Evolutionary conservation across 2,329 filamentous ascomycete species (phyloP).

Genomic region (Aspergillus ochraceus): DNA sequence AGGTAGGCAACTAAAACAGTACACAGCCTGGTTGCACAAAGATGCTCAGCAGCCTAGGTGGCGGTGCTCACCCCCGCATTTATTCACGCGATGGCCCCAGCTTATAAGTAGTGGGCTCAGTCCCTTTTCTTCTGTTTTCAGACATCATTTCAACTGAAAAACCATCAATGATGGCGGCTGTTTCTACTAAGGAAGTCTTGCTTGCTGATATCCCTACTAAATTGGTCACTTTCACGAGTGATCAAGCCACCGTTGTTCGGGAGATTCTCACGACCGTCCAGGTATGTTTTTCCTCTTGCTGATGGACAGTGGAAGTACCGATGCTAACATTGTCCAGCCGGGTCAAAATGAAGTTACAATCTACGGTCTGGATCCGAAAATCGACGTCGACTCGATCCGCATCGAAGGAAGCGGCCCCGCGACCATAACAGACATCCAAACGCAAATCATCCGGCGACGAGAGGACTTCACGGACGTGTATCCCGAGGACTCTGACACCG

Average conservation of each 20-base stretch:
- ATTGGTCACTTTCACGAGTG: constrained; percentile 64
- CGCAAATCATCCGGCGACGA: constrained; percentile 58
- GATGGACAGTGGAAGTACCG: background rate
- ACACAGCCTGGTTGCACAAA: background rate
- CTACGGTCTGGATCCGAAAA: constrained; percentile 54
- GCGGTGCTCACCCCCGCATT: background rate
- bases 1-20: background rate
- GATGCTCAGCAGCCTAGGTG: background rate
- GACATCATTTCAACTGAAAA: background rate
- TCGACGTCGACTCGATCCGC: constrained; percentile 59
- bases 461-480: constrained; percentile 58
- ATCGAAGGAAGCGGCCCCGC: constrained; percentile 60
- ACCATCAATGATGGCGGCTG: constrained; percentile 18
- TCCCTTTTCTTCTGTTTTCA: constrained; percentile 2
- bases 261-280: constrained; percentile 58
- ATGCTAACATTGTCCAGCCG: constrained; percentile 33
- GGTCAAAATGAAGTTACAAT: constrained; percentile 60
- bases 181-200: constrained; percentile 37
- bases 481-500: constrained; percentile 27
- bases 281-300: constrained; percentile 25
- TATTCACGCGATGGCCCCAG: background rate
- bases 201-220: constrained; percentile 60
- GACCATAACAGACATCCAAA: constrained; percentile 62
- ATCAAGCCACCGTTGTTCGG: constrained; percentile 60
- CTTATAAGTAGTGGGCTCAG: background rate